Evolutionary conservation across 2,329 filamentous ascomycete genomes (phyloP).

Genomic region (Parastagonospora avenae): DNA sequence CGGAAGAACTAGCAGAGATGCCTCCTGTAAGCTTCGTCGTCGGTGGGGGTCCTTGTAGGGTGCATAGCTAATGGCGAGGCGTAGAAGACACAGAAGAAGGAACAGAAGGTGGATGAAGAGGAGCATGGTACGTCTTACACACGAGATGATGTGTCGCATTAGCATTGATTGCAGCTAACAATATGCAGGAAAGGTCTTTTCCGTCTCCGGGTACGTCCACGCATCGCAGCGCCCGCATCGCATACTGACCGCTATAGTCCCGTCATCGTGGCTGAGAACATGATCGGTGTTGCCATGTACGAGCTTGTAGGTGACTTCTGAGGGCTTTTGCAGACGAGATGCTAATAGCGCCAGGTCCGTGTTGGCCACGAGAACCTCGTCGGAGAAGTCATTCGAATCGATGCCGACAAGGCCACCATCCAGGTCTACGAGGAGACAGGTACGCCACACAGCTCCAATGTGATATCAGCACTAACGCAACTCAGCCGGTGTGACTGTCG

Average conservation of each 20-base stretch:
- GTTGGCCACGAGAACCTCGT: slow-evolving; percentile 91
- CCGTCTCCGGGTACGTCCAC: slow-evolving; percentile 65
- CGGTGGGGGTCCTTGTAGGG: slow-evolving; percentile 2
- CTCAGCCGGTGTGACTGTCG: slow-evolving; percentile 89
- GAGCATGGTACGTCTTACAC: slow-evolving; percentile 58
- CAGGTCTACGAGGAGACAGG: slow-evolving; percentile 99
- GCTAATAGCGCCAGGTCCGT: slow-evolving; percentile 66
- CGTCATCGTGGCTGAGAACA: slow-evolving; percentile 95
- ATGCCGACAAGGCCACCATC: slow-evolving; percentile 91
- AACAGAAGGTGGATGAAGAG: slow-evolving; percentile 51
- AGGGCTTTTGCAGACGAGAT: neutral
- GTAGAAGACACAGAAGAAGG: slow-evolving; percentile 42
- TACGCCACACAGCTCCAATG: slow-evolving; percentile 50
- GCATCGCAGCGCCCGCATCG: slow-evolving; percentile 11
- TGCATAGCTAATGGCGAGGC: slow-evolving; percentile 28
- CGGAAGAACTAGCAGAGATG: slow-evolving; percentile 37
- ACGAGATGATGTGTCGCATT: neutral
- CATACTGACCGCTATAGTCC: slow-evolving; percentile 59
- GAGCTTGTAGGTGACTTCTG: slow-evolving; percentile 72
- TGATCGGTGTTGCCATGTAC: slow-evolving; percentile 99
- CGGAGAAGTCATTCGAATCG: slow-evolving; percentile 98
- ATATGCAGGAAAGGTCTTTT: slow-evolving; percentile 66
- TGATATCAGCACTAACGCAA: slow-evolving; percentile 15
- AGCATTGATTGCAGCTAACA: slow-evolving; percentile 14
- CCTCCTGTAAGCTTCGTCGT: slow-evolving; percentile 40